Percentiles rank a stretch among this genome's conserved stretches.
Conservation (phyloP, 768 basidiomycete genomes). For the Kwoniella dejecticola region DNA sequence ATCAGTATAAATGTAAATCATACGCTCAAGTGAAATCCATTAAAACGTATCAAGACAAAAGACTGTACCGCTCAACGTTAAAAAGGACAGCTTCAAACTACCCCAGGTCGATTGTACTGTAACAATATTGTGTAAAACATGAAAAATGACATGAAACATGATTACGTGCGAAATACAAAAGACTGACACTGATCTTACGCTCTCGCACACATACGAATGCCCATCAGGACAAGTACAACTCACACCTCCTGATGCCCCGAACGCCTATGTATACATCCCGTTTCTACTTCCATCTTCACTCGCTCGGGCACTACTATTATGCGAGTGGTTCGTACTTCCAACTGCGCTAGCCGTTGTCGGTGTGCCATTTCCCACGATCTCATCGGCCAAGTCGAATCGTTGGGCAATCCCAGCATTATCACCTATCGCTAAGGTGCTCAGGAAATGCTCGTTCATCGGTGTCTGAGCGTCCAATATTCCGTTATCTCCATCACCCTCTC, state of each 20-base stretch:
- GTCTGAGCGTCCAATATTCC: slow-evolving; percentile 47
- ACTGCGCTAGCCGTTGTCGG: neutral
- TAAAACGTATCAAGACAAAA: no score
- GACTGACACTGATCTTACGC: no score
- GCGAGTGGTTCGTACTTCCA: neutral
- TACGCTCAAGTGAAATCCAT: neutral
- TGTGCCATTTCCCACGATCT: slow-evolving; percentile 7
- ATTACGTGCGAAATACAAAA: no score
- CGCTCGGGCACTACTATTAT: neutral
- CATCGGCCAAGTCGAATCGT: slow-evolving; percentile 25
- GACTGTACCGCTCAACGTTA: no score
- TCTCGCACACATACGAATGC: no score
- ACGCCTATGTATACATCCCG: slow-evolving; percentile 4
- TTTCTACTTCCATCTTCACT: neutral
- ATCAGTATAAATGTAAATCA: neutral
- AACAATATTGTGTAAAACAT: no score
- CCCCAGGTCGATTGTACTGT: no score
- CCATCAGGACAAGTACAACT: no score
- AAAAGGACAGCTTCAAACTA: no score
- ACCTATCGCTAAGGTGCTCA: slow-evolving; percentile 50
- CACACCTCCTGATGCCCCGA: no score
- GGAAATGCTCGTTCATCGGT: slow-evolving; percentile 56
- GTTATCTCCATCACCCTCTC: slow-evolving; percentile 1
- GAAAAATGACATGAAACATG: no score
- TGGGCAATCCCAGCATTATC: slow-evolving; percentile 40